phyloP scores from a whole-genome alignment of 1,284 basidiomycete genomes.

The Ganoderma sinense region DNA sequence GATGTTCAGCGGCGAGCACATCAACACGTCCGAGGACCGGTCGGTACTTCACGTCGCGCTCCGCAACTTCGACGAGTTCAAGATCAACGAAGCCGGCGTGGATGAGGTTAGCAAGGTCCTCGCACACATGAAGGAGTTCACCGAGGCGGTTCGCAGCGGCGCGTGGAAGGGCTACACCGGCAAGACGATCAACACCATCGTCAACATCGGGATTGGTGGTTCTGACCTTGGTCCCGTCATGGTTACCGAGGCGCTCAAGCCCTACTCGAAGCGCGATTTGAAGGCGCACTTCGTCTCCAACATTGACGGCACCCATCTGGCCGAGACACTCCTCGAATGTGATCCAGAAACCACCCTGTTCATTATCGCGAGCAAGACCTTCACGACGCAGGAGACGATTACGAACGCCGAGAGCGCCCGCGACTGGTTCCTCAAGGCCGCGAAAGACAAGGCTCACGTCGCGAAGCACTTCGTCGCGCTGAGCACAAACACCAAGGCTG shows the following conservation, averaged over 20 bases:
- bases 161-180: slow-evolving; percentile 98
- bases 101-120: slow-evolving; percentile 88
- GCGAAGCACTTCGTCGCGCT: slow-evolving; percentile 99
- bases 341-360: slow-evolving; percentile 96
- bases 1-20: slow-evolving; percentile 96
- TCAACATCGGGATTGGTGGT: slow-evolving; percentile 99
- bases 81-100: slow-evolving; percentile 84
- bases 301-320: slow-evolving; percentile 98
- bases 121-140: slow-evolving; percentile 92
- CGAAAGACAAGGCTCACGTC: slow-evolving; percentile 90
- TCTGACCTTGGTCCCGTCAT: slow-evolving; percentile 98
- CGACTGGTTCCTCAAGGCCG: slow-evolving; percentile 91
- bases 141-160: slow-evolving; percentile 86
- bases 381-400: slow-evolving; percentile 99
- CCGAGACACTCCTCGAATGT: slow-evolving; percentile 85
- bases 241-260: slow-evolving; percentile 97
- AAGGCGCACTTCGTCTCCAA: slow-evolving; percentile 94
- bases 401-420: slow-evolving; percentile 96
- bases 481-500: slow-evolving; percentile 94
- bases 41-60: slow-evolving; percentile 96
- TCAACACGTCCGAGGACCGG: slow-evolving; percentile 98
- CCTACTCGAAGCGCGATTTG: slow-evolving; percentile 91
- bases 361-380: slow-evolving; percentile 98
- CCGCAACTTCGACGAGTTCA: slow-evolving; percentile 82
- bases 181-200: slow-evolving; percentile 92